phyloP scores from a whole-genome alignment of 116 monocot species.

The Iris pallida region DNA sequence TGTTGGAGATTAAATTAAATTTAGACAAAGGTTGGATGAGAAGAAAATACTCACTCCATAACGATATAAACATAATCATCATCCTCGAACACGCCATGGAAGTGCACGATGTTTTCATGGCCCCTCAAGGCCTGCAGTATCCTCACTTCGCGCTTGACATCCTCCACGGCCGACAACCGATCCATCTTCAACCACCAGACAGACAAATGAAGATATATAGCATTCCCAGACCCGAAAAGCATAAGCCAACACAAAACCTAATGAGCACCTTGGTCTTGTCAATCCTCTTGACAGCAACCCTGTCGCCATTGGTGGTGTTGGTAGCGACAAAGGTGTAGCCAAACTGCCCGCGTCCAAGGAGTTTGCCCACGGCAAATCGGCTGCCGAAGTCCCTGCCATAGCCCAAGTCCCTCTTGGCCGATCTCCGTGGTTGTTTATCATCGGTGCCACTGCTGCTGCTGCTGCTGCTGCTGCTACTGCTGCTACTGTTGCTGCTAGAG shows the following conservation, averaged over 20 bases:
- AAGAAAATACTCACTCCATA: too few species aligned
- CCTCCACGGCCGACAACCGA: constrained; percentile 72
- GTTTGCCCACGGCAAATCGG: constrained; percentile 64
- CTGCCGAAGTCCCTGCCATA: constrained; percentile 58
- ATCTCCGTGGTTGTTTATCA: too few species aligned
- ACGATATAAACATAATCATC: too few species aligned
- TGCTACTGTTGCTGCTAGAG: constrained; percentile 23
- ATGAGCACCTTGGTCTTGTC: constrained; percentile 88
- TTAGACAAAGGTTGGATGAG: too few species aligned
- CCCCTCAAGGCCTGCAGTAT: constrained; percentile 73
- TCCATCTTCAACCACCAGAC: constrained; percentile 72
- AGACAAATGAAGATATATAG: constrained; percentile 3
- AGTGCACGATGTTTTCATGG: constrained; percentile 87
- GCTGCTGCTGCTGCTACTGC: too few species aligned
- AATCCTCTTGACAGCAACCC: constrained; percentile 87
- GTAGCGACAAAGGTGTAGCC: too few species aligned
- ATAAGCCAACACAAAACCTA: too few species aligned
- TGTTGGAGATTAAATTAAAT: too few species aligned
- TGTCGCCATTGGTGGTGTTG: constrained; percentile 55
- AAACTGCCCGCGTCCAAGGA: constrained; percentile 91
- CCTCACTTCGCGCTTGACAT: constrained; percentile 88
- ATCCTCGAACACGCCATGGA: constrained; percentile 79
- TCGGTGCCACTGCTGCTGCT: constrained; percentile 1
- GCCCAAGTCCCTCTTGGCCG: constrained; percentile 58
- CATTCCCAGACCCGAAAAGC: too few species aligned